These are phyloP conservation scores for Lomentospora prolificans DNA, from an alignment of 2,329 filamentous ascomycete genomes.

Conservation along the genomic window DNA sequence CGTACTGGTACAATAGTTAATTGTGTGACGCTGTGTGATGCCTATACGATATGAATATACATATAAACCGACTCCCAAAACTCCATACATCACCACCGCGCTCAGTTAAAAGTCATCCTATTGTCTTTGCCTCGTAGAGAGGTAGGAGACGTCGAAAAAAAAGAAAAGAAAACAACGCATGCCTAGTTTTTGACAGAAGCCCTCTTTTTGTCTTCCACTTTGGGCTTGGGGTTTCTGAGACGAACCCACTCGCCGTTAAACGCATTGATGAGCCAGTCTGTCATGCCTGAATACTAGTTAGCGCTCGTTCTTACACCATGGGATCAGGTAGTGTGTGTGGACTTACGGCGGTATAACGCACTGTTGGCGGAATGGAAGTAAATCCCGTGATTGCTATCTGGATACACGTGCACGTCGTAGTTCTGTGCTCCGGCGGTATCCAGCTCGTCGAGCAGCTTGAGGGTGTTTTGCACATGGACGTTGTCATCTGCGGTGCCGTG, in stretches of 20 bases:
- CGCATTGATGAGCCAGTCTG: slow-evolving; percentile 89
- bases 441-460: slow-evolving; percentile 76
- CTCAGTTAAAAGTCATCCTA: too few species aligned
- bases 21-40: too few species aligned
- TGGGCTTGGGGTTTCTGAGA: slow-evolving; percentile 19
- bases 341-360: slow-evolving; percentile 89
- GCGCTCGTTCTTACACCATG: not conserved
- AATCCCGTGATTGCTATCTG: slow-evolving; percentile 91
- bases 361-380: slow-evolving; percentile 87
- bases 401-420: slow-evolving; percentile 94
- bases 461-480: slow-evolving; percentile 91
- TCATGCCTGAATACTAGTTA: slow-evolving; percentile 47
- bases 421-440: slow-evolving; percentile 77
- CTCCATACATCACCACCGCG: too few species aligned
- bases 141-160: too few species aligned
- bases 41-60: too few species aligned
- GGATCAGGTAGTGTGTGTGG: not conserved
- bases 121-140: too few species aligned
- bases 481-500: slow-evolving; percentile 97
- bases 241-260: slow-evolving; percentile 94
- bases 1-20: too few species aligned
- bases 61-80: too few species aligned
- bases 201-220: not conserved
- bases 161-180: too few species aligned
- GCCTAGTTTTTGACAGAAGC: not conserved